Evolutionary conservation across 345 rosid genomes (phyloP).

Genomic region (Luvunga scandens): DNA sequence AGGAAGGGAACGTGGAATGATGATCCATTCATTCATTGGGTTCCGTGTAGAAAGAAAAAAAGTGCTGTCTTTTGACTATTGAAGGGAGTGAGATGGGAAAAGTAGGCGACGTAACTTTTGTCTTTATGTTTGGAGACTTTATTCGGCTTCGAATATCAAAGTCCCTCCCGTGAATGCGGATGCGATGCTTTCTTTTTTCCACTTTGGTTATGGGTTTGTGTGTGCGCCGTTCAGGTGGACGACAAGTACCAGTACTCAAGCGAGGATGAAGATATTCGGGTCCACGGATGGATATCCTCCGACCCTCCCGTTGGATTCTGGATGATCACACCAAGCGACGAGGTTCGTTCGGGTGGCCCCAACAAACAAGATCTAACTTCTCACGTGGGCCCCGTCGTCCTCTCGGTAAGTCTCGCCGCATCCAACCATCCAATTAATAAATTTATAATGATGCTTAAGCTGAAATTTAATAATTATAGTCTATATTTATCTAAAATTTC

Average conservation of each 20-base stretch:
- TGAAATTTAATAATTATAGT: too few species aligned
- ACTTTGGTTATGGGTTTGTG: too few species aligned
- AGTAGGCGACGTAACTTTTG: not conserved
- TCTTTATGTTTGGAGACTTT: not conserved
- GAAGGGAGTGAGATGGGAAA: not conserved
- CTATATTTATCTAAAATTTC: not conserved
- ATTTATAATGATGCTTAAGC: too few species aligned
- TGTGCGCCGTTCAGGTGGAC: constrained; percentile 54
- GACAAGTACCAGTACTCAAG: constrained; percentile 81
- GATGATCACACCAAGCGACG: constrained; percentile 82
- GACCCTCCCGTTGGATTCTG: constrained; percentile 68
- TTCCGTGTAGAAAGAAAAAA: not conserved
- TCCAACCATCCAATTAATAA: too few species aligned
- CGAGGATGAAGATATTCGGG: constrained; percentile 52
- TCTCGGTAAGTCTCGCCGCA: constrained; percentile 42
- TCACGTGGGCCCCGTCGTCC: constrained; percentile 68
- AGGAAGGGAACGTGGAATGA: too few species aligned
- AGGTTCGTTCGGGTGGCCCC: constrained; percentile 70
- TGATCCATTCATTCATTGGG: not conserved
- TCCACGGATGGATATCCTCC: constrained; percentile 78
- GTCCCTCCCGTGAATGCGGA: not conserved
- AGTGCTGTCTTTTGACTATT: not conserved
- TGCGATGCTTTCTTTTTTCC: not conserved
- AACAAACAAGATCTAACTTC: constrained; percentile 82
- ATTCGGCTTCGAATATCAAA: not conserved